Percentiles rank a stretch among this genome's conserved stretches.
Conservation (phyloP, 2,329 filamentous ascomycete genomes). For the Fusarium sp. region DNA sequence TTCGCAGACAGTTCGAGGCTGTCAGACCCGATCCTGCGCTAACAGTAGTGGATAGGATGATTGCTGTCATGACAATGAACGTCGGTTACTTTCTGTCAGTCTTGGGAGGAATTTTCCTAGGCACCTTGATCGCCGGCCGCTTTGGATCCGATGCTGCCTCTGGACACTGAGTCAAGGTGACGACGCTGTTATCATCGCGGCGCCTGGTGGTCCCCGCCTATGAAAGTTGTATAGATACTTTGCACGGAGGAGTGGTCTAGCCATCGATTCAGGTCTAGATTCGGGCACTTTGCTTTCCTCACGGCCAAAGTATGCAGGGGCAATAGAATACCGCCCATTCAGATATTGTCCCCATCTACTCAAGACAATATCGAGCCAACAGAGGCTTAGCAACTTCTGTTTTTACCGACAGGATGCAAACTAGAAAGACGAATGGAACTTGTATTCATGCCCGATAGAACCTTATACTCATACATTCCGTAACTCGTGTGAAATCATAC, state of each 20-base stretch:
- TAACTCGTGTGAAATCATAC: neutral
- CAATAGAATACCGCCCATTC: too few species aligned
- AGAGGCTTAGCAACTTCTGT: neutral
- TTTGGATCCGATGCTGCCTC: neutral
- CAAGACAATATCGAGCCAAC: too few species aligned
- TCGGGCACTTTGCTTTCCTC: too few species aligned
- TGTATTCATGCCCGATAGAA: neutral
- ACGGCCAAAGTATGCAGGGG: too few species aligned
- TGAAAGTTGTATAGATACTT: too few species aligned
- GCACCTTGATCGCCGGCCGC: neutral
- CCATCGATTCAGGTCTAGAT: too few species aligned
- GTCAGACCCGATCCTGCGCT: neutral
- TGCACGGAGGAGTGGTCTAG: too few species aligned
- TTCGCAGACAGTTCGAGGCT: neutral
- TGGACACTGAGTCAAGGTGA: neutral
- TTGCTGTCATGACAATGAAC: neutral
- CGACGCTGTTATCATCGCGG: fast-evolving
- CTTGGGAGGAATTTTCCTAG: neutral
- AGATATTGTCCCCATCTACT: too few species aligned
- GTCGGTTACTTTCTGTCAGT: neutral
- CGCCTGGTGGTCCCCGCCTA: too few species aligned
- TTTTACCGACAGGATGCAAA: neutral
- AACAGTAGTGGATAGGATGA: neutral
- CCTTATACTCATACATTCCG: neutral
- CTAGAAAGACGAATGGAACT: neutral